Conservation (phyloP, 345 rosid species). For the Populus euphratica region DNA sequence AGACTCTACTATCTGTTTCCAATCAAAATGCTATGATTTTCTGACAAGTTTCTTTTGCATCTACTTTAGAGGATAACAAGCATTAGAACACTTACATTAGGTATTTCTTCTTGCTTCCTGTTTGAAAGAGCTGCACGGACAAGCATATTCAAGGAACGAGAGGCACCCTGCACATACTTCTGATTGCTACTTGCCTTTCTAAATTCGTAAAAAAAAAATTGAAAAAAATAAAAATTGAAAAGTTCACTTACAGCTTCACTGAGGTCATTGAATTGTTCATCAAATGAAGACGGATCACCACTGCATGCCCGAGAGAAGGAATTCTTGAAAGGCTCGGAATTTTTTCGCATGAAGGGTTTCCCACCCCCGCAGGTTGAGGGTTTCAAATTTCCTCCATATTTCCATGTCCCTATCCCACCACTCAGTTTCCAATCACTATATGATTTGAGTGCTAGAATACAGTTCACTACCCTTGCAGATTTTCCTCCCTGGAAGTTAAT, state of each 20-base stretch:
- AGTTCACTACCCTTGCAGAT: conserved; percentile 26
- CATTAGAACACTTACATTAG: conserved; percentile 19
- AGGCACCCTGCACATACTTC: conserved; percentile 9
- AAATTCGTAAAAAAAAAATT: not conserved
- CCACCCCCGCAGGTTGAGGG: conserved; percentile 8
- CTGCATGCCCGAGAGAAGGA: conserved; percentile 8
- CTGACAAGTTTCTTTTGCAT: not conserved
- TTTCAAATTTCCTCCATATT: conserved; percentile 23
- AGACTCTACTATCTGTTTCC: conserved; percentile 30
- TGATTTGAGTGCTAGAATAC: conserved; percentile 32
- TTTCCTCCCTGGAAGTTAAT: conserved; percentile 31
- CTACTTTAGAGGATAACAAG: not conserved
- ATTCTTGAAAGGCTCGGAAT: conserved; percentile 13
- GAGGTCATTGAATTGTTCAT: conserved; percentile 8
- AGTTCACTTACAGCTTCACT: conserved; percentile 24
- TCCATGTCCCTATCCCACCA: conserved; percentile 31
- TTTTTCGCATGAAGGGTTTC: conserved; percentile 23
- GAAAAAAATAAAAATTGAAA: not conserved
- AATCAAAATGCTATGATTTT: not conserved
- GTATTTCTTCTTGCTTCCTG: conserved; percentile 32
- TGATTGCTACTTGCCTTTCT: not conserved
- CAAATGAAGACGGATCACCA: conserved; percentile 8
- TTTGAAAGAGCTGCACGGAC: conserved; percentile 25
- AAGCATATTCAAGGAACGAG: conserved; percentile 23
- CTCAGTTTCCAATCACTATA: conserved; percentile 32